Evolutionary conservation across 495 filamentous ascomycete genomes (phyloP), one percentile per base, ranked within the genome.

Genomic region (Xylaria nigripes): DNA sequence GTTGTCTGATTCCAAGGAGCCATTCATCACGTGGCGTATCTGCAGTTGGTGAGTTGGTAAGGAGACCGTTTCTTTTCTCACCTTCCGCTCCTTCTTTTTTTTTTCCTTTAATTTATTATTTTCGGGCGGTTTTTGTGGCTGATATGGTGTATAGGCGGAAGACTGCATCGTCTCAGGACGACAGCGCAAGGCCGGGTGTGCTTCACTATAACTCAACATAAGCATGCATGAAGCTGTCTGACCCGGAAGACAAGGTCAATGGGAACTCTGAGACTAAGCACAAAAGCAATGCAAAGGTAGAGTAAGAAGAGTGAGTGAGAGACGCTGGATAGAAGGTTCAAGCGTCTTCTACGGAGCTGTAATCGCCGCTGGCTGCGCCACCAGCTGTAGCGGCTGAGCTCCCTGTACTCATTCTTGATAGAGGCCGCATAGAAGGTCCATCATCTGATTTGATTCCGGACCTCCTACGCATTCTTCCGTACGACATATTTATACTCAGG

Each of bases 301-400:
- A 30, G 27, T 12, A 34, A 10, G 10, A 32, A 24, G 13, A 10
- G 18, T 6, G 16, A 18, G 29, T 1, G 27, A 6, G 23, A 51
- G 38, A 12, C 23, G 19, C 30, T 24, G n/a, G n/a, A n/a, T n/a
- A 16, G 22, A 41, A 32, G 9, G 18, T 45, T 42, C 8, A 55
- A 1, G 45, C 55, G 24, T 73, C 71, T 44, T 73, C 69, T 48
- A 70, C 56, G 15, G 65, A 67, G 21, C 68, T 75, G 42, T 60
- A 65, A 34, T 70, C 72, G 5, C 67, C 70, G 55, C 72, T 77
- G 34, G 56, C 66, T 25, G 68, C 69, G 25, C 66, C 72, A 46
- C 71, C 70, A 9, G 71, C 68, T 19, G 75, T 77, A 2, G 71
- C 73, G 22, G 60, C 72, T 18, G 69, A 74, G 45, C 74, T 75